Percentiles rank a stretch among this genome's conserved stretches.
These are phyloP conservation scores for Coprinopsis strossmayeri DNA, from an alignment of 768 basidiomycete species.

Conservation along the genomic window DNA sequence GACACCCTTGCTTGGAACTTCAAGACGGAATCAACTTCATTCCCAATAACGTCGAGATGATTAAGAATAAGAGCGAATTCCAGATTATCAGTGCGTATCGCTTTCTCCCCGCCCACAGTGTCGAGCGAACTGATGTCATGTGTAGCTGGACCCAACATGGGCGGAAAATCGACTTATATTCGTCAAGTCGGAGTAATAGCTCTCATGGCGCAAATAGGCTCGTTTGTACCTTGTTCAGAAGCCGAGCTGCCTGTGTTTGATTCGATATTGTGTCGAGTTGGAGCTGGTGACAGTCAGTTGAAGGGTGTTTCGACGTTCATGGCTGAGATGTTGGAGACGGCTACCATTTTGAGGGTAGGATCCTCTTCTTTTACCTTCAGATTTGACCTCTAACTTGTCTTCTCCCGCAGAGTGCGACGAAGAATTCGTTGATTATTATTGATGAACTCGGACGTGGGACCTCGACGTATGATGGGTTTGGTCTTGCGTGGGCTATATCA, in stretches of 20 bases:
- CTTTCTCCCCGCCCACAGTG: not conserved
- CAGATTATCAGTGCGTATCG: conserved; percentile 76
- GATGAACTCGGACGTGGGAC: conserved; percentile 95
- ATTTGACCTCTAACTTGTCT: too few species aligned
- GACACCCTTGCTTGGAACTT: conserved; percentile 95
- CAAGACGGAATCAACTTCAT: conserved; percentile 96
- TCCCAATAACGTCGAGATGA: conserved; percentile 92
- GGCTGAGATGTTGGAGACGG: conserved; percentile 99
- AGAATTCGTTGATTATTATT: conserved; percentile 92
- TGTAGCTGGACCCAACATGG: conserved; percentile 95
- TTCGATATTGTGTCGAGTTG: conserved; percentile 91
- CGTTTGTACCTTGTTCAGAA: conserved; percentile 88
- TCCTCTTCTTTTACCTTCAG: not conserved
- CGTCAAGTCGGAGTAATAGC: conserved; percentile 95
- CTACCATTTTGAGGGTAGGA: conserved; percentile 81
- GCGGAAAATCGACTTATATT: conserved; percentile 97
- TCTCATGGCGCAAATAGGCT: conserved; percentile 93
- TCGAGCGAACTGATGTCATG: conserved; percentile 4
- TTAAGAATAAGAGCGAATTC: conserved; percentile 86
- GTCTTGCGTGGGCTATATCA: conserved; percentile 97
- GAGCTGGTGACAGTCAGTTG: conserved; percentile 94
- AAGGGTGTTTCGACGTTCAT: conserved; percentile 99
- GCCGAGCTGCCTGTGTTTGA: conserved; percentile 91
- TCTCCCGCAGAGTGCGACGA: conserved; percentile 68
- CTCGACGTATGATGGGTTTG: conserved; percentile 96